These are phyloP conservation scores for Quercus aquifolioides DNA, from an alignment of 306 rosid species.

Conservation along the genomic window DNA sequence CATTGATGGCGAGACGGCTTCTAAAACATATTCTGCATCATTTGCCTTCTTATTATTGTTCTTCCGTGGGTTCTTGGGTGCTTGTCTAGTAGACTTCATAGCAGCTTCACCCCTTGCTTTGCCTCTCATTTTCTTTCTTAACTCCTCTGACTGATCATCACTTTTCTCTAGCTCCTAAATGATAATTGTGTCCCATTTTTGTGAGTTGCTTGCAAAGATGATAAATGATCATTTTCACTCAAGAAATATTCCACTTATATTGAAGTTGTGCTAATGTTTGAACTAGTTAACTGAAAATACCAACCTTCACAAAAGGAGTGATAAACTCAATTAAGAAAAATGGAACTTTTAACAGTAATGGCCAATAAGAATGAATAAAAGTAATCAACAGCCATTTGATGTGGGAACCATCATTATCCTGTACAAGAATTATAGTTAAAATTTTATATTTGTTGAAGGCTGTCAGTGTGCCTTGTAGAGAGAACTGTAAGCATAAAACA, in stretches of 20 bases:
- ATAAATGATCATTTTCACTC: not conserved
- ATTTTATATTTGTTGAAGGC: not conserved
- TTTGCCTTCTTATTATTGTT: conserved; percentile 42
- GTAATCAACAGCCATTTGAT: too few species aligned
- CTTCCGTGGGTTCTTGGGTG: too few species aligned
- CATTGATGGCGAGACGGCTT: conserved; percentile 23
- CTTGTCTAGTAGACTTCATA: too few species aligned
- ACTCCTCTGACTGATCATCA: too few species aligned
- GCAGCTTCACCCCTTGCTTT: too few species aligned
- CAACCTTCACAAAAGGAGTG: conserved; percentile 92
- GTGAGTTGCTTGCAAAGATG: conserved; percentile 61
- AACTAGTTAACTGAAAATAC: conserved; percentile 7
- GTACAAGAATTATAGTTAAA: too few species aligned
- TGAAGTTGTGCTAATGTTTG: not conserved
- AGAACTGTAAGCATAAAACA: not conserved
- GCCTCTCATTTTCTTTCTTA: too few species aligned
- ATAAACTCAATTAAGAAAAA: conserved; percentile 83
- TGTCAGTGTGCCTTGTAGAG: not conserved
- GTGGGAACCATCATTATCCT: too few species aligned
- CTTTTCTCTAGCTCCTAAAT: too few species aligned
- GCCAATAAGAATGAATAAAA: too few species aligned
- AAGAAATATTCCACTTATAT: not conserved
- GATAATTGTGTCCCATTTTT: conserved; percentile 63
- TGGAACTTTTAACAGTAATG: conserved; percentile 18
- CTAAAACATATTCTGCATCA: conserved; percentile 44